Evolutionary conservation across 257 asterid genomes (phyloP), one percentile per base, ranked within the genome.

Genomic region (Gentiana dahurica): DNA sequence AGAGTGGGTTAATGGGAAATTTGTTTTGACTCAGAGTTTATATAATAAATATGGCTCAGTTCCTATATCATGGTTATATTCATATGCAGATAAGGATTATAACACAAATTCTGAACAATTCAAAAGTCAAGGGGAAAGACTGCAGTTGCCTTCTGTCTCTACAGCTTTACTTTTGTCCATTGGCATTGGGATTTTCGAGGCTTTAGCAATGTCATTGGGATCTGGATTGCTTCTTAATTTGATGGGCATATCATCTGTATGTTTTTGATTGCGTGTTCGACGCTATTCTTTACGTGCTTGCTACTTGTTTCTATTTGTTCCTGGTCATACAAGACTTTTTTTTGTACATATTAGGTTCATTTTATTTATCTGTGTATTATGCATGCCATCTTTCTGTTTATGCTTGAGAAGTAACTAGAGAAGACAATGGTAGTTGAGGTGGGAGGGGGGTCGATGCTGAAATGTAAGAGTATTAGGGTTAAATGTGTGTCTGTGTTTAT

Each of bases 211-310:
- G 69, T 69, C 72, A 38, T 63, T 87, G 66, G 96, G 94, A 66
- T 82, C 98, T 76, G 95, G 91, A 70, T 80, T 76, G 61, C 94
- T 91, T 68, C 87, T 91, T 49, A 76, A 76, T 76, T 51, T 83
- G 67, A 91, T 91, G 98, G 95, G 96, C 75, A 77, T 85, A 79
- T 66, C 95, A 70, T 62, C 69, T 39, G 98, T 91, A 79, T 50
- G 84, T 24, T 71, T 65, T 64, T 59, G 36, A 62, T 24, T 13
- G 36, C 59, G 48, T 13, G 57, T 55, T 54, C 65, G 36, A 13
- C 32, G 4, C 34, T 47, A 41, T 45, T 59, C 24, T 49, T 24
- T 5, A 35, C 43, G 39, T 49, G 45, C 13, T 52, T 55, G 52
- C 32, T 34, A 45, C 37, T 38, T 57, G 36, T 60, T 3, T 45